Base-by-base conservation (phyloP, 371 early-diverging fungal genomes). In the Mortierella polycephala region DNA sequence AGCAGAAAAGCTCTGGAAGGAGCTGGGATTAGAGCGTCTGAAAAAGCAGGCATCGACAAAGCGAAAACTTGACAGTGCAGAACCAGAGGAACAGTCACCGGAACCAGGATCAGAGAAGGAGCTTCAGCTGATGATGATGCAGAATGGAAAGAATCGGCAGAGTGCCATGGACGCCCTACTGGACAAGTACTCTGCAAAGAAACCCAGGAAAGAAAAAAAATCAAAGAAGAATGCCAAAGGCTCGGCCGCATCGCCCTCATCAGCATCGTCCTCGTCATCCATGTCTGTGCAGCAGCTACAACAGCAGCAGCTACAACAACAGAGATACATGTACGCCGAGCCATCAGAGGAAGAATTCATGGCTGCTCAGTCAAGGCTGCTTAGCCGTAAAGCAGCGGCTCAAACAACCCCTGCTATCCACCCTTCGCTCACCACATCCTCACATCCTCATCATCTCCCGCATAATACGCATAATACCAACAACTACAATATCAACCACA, bases 291-390 rank as follows among this genome's bases (percentile, higher is more conserved):
- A 55, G 13, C 62, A 69, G 8, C 69, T 58, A 20, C 69, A 71
- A 40, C 68, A 67, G 9, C 74, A 63, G 20, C 65, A 69, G 16
- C 82, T 81, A 52, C 72, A 73, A 37, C 76, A 72, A 41, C 72
- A 63, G 39, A 57, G 64, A 23, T 76, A 69, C 37, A 61, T 57
- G 10, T 59, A 69, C 41, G 47, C 60, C 37, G 85, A 87, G 51
- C 91, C 91, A 5, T 82, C 85, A 1, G 92, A 91, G 46, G 92
- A 89, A 56, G 91, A 89, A 63, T 91, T 92, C 57, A 72, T 83
- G 63, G 85, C 84, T 1, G 71, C 87, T 7, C 90, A 89, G 64
- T 84, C 83, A 39, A 69, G 82, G 41, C 41, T 90, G 20, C 74
- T 88, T 62, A 82, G 75, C 46, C 83, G 82, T 39, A 75, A 86